phyloP scores from a whole-genome alignment of 495 filamentous ascomycete genomes.

The Hypoxylon subgilvum region DNA sequence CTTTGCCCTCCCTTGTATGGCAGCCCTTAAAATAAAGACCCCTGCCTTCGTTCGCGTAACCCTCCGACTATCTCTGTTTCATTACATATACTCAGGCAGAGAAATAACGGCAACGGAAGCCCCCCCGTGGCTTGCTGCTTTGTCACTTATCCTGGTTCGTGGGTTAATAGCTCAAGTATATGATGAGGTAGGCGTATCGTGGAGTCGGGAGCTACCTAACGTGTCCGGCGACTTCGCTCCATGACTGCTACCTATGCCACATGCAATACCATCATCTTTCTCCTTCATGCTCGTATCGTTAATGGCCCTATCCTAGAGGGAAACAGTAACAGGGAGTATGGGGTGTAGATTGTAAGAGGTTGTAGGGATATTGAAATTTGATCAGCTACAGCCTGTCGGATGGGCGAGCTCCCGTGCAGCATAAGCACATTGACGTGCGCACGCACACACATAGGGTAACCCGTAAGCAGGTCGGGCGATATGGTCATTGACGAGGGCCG shows the following conservation, averaged over 20 bases:
- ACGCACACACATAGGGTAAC: constrained; percentile 20
- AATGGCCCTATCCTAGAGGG: constrained; percentile 16
- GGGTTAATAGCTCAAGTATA: constrained; percentile 37
- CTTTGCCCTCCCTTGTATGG: constrained; percentile 6
- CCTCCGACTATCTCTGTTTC: constrained; percentile 14
- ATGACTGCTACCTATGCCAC: no score
- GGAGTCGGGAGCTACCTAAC: constrained; percentile 4
- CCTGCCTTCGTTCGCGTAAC: constrained; percentile 18
- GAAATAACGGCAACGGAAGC: neutral
- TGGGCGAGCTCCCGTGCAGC: constrained; percentile 12
- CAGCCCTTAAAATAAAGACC: constrained; percentile 9
- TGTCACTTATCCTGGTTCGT: constrained; percentile 31
- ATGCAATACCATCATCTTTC: no score
- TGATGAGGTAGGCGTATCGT: constrained; percentile 7
- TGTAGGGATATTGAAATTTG: neutral
- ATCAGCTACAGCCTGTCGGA: neutral
- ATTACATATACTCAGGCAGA: constrained; percentile 15
- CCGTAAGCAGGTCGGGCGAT: constrained; percentile 20
- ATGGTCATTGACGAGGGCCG: constrained; percentile 14
- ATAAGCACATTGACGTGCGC: constrained; percentile 29
- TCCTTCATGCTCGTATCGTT: no score
- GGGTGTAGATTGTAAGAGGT: neutral
- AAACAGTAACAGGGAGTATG: neutral
- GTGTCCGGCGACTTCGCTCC: constrained; percentile 3
- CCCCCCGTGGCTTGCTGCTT: constrained; percentile 1